Conservation (phyloP, 208 protist species). For the Angomonas desouzai region DNA sequence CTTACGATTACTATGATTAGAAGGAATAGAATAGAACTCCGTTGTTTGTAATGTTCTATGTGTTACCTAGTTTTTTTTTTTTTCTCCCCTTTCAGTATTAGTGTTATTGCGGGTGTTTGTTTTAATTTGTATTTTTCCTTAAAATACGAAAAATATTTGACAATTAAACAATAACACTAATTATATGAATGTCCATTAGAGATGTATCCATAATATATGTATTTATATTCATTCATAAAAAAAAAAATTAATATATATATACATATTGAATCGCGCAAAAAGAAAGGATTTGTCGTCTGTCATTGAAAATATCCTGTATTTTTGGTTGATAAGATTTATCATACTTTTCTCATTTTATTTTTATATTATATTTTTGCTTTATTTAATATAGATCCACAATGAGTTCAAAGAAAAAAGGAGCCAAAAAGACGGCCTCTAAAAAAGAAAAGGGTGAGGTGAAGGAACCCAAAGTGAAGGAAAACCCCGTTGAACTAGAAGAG, state of each 20-base stretch:
- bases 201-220: slow-evolving; percentile 14
- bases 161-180: not conserved
- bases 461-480: not conserved
- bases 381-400: not conserved
- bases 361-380: slow-evolving; percentile 8
- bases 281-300: no score
- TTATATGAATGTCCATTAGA: not conserved
- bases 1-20: slow-evolving; percentile 11
- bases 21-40: slow-evolving; percentile 11
- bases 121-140: no score
- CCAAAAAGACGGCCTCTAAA: not conserved
- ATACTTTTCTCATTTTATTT: slow-evolving; percentile 9
- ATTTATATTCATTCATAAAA: slow-evolving; percentile 12
- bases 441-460: not conserved
- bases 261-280: no score
- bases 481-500: not conserved
- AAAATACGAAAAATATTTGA: no score
- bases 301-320: no score
- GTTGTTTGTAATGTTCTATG: not conserved
- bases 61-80: slow-evolving; percentile 18
- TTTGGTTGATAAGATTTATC: not conserved
- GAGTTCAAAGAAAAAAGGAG: slow-evolving; percentile 10
- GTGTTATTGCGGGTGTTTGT: no score
- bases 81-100: slow-evolving; percentile 13
- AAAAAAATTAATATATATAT: no score